Evolutionary conservation across 2,329 filamentous ascomycete species (phyloP), one percentile per base, ranked within the genome.

Genomic region (Aureobasidium lini): DNA sequence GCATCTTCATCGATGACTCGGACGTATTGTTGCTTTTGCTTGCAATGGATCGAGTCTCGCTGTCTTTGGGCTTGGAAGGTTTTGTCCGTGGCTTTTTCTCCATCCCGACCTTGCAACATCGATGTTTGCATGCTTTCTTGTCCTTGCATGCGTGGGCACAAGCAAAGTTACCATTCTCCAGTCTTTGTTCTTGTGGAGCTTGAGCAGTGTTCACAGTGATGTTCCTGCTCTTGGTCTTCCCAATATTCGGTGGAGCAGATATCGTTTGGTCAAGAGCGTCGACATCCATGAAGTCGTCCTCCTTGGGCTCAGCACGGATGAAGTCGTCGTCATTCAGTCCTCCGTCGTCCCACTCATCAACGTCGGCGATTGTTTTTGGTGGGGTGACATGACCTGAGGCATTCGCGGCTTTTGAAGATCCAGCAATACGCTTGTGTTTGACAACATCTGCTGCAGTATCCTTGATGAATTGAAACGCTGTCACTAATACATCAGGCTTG

Each of bases 101-200:
- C 16, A 88, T 68, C 0, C 89, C 89, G 61, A 89, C 84, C 28
- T 80, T 80, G 66, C 89, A 93, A 66, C 89, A 93, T 37, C 81
- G 71, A 66, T 93, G 89, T 64, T 84, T 88, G 71, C 89, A 92
- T 9, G 68, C 72, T 40, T 70, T 74, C 64, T 82, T 84, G 64
- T 86, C 77, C 65, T 81, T 84, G 73, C 89, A 92, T 16, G 71
- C 71, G 67, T 93, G 89, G 60, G 87, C 87, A 72, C 89, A 93
- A 37, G 80, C 79, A 84, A 86, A 92, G 66, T 81, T 88, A 0
- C 88, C 88, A 66, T 89, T 92, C 0, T 77, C 71, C 62, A 91
- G 23, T 16, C 42, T 44, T 18, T 31, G 40, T 6, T 23, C 34
- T n/a, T 46, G 34, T 15, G 34, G 4, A 6, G 4, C 9, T 13